Base-by-base conservation (phyloP, 768 basidiomycete genomes). In the Rickenella mellea region DNA sequence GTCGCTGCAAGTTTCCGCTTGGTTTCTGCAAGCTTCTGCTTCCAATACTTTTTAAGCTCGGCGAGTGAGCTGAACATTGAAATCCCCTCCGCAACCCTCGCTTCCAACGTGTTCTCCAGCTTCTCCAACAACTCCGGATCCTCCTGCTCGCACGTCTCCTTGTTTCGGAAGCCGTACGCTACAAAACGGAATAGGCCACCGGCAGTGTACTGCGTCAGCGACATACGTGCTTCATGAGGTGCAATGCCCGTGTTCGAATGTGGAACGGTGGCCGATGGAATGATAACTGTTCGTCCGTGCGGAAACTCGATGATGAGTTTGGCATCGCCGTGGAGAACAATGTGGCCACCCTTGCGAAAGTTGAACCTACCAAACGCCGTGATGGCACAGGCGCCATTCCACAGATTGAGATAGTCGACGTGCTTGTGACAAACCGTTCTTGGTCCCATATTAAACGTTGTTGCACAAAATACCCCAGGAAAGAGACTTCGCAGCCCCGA, bases 241-340 rank as follows among this genome's bases (percentile, higher is more conserved):
- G 32, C 44, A 14, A 55, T 30, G 0, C 42, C 21, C 2, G 41
- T 43, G 30, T 56, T 56, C 10, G 28, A 36, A 27, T 56, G 53
- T 5, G 32, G 38, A 24, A 55, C 15, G 4, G 42, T 20, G 1
- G 49, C 55, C 11, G 51, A 54, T 1, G 55, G 54, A 15, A 56
- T 37, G 36, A 52, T 40, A 36, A 52, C 41, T 12, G 40, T 43
- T 1, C 37, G 20, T 2, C 52, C 52, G 17, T 45, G 50, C 9
- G 50, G 54, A 25, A 52, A 51, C 30, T 54, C 53, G 17, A 54
- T 43, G 40, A 54, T 36, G 20, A 54, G 39, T 11, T 40, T 38
- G 2, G 47, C 20, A 12, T 49, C 42, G 22, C 37, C 30, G 48
- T 54, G 57, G 2, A 56, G 47, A 20, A 51, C 37, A 11, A 55